Evolutionary conservation across 2,329 filamentous ascomycete genomes (phyloP).

Genomic region (Emergomyces pasteurianus): DNA sequence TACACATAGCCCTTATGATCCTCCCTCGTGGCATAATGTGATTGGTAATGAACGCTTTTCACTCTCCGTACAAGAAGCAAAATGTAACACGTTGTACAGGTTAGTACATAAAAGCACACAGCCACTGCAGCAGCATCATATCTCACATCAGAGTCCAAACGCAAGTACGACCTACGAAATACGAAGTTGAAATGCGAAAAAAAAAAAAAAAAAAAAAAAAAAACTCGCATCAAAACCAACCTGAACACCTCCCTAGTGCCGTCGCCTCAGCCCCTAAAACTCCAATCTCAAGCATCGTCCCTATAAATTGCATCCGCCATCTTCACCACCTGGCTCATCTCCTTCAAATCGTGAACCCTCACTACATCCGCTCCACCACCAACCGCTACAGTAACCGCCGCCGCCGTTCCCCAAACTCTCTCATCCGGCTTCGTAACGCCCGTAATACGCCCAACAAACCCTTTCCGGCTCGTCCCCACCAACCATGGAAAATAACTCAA

Average conservation of each 20-base stretch:
- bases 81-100: background rate
- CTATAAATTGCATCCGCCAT: constrained; percentile 69
- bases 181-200: background rate
- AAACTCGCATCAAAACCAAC: no score
- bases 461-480: constrained; percentile 77
- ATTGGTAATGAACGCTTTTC: background rate
- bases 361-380: constrained; percentile 84
- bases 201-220: constrained; percentile 7
- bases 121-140: background rate
- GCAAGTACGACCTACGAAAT: background rate
- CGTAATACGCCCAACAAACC: constrained; percentile 74
- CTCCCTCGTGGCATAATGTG: no score
- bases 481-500: constrained; percentile 67
- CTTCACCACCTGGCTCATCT: constrained; percentile 73
- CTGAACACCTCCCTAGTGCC: no score
- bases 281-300: constrained; percentile 5
- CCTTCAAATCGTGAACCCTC: constrained; percentile 76
- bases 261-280: background rate
- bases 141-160: background rate
- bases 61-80: background rate
- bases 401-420: constrained; percentile 75
- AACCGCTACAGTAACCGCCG: constrained; percentile 73
- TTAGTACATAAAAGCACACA: background rate
- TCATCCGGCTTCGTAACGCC: constrained; percentile 59
- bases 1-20: background rate